phyloP scores from a whole-genome alignment of 805 yeast species.

The Saccharomyces mikatae region DNA sequence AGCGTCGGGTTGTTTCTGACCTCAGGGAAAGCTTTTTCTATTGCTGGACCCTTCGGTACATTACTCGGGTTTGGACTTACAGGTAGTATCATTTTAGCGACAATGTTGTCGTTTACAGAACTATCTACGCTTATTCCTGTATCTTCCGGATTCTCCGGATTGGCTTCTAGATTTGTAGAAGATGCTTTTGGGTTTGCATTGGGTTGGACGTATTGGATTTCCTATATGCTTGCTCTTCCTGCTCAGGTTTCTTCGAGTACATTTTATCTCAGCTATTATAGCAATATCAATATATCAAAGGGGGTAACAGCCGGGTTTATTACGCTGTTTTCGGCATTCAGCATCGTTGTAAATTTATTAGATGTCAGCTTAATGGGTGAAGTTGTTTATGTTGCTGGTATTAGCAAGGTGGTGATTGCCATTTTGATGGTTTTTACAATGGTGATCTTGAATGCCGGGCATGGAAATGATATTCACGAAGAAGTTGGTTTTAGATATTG shows the following conservation, averaged over 20 bases:
- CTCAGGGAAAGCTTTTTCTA: constrained; percentile 45
- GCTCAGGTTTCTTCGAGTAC: constrained; percentile 60
- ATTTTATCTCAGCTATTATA: constrained; percentile 56
- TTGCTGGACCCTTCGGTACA: constrained; percentile 49
- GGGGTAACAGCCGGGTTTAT: constrained; percentile 57
- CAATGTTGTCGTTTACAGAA: constrained; percentile 57
- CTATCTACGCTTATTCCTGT: constrained; percentile 55
- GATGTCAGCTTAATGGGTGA: constrained; percentile 73
- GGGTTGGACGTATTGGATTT: constrained; percentile 55
- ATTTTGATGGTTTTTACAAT: constrained; percentile 51
- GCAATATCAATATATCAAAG: constrained; percentile 43
- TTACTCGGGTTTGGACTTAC: constrained; percentile 54
- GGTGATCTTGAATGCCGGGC: constrained; percentile 54
- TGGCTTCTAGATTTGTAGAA: constrained; percentile 56
- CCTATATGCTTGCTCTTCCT: constrained; percentile 50
- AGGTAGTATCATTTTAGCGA: constrained; percentile 58
- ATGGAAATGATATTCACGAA: constrained; percentile 17
- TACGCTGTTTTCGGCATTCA: constrained; percentile 43
- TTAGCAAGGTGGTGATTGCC: constrained; percentile 47
- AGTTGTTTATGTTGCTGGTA: constrained; percentile 54
- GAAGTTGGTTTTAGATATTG: constrained; percentile 65
- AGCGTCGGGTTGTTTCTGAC: constrained; percentile 61
- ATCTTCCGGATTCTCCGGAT: constrained; percentile 55
- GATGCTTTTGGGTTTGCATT: constrained; percentile 61
- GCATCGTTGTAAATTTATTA: constrained; percentile 46